These are phyloP conservation scores for Termitomyces sp. DNA, from an alignment of 768 basidiomycete genomes.

Conservation along the genomic window DNA sequence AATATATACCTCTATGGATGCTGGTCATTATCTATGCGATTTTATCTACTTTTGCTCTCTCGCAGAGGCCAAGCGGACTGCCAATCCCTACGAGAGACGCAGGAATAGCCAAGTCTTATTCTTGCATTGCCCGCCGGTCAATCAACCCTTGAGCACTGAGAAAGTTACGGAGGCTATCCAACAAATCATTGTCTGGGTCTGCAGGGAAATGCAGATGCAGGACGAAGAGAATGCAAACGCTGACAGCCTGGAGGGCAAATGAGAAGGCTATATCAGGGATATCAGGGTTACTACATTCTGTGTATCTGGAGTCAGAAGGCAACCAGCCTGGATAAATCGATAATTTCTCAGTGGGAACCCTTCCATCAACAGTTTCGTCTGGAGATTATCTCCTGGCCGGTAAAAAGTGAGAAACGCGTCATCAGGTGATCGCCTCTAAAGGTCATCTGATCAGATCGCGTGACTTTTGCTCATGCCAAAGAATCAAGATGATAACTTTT, in stretches of 20 bases:
- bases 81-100: slow-evolving; percentile 39
- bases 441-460: slow-evolving; percentile 19
- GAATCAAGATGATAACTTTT: background rate
- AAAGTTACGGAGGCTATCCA: slow-evolving; percentile 67
- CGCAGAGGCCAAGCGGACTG: slow-evolving; percentile 58
- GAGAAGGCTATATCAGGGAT: background rate
- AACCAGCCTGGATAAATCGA: background rate
- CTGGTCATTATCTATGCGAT: slow-evolving; percentile 75
- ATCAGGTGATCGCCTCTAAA: background rate
- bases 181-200: slow-evolving; percentile 60
- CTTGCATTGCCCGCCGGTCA: slow-evolving; percentile 69
- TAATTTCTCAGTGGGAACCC: too few relatives aligned
- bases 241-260: slow-evolving; percentile 17
- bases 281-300: background rate
- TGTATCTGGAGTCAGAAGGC: background rate
- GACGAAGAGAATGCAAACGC: slow-evolving; percentile 27
- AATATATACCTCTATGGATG: slow-evolving; percentile 72
- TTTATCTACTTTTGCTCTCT: slow-evolving; percentile 77
- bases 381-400: too few relatives aligned
- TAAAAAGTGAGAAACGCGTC: background rate
- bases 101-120: slow-evolving; percentile 55
- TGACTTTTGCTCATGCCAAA: slow-evolving; percentile 17
- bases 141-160: slow-evolving; percentile 59
- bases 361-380: too few relatives aligned
- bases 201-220: slow-evolving; percentile 35